Percentiles rank a stretch among this genome's conserved stretches.
Conservation (phyloP, 768 basidiomycete genomes). For the Tricholoma bakamatsutake region DNA sequence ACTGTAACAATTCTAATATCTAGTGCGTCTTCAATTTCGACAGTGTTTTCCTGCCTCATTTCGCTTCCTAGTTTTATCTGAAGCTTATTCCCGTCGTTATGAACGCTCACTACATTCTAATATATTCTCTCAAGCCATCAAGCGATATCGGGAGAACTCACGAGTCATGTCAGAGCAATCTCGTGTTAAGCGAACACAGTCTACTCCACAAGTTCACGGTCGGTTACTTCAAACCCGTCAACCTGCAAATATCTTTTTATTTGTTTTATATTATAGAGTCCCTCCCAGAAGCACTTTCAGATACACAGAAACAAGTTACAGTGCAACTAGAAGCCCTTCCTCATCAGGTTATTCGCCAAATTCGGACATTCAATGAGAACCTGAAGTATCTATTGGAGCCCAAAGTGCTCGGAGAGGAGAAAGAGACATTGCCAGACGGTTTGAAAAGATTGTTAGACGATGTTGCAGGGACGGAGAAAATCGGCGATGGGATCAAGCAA, state of each 20-base stretch:
- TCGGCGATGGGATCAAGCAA: slow-evolving; percentile 16
- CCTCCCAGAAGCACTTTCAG: slow-evolving; percentile 10
- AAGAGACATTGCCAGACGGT: slow-evolving; percentile 22
- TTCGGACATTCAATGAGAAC: slow-evolving; percentile 26
- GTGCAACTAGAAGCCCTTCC: slow-evolving; percentile 28
- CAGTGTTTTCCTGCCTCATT: not conserved
- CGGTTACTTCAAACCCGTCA: not conserved
- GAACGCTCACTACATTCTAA: slow-evolving; percentile 46
- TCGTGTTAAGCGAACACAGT: not conserved
- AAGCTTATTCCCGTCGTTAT: slow-evolving; percentile 63
- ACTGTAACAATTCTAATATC: slow-evolving; percentile 74
- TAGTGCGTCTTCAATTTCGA: slow-evolving; percentile 32
- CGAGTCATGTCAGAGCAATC: not conserved
- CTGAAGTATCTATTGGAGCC: slow-evolving; percentile 25
- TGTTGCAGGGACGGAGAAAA: slow-evolving; percentile 25
- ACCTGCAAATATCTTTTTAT: not conserved
- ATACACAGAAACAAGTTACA: slow-evolving; percentile 15
- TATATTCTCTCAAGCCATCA: slow-evolving; percentile 40
- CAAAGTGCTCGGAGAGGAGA: slow-evolving; percentile 8
- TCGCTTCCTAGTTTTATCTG: slow-evolving; percentile 46
- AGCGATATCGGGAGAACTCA: slow-evolving; percentile 28
- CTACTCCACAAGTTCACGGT: not conserved
- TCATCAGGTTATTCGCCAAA: slow-evolving; percentile 23
- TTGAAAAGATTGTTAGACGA: slow-evolving; percentile 27
- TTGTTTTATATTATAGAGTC: not conserved